Conservation (phyloP, 305 asterid genomes). For the Ruellia speciosa region DNA sequence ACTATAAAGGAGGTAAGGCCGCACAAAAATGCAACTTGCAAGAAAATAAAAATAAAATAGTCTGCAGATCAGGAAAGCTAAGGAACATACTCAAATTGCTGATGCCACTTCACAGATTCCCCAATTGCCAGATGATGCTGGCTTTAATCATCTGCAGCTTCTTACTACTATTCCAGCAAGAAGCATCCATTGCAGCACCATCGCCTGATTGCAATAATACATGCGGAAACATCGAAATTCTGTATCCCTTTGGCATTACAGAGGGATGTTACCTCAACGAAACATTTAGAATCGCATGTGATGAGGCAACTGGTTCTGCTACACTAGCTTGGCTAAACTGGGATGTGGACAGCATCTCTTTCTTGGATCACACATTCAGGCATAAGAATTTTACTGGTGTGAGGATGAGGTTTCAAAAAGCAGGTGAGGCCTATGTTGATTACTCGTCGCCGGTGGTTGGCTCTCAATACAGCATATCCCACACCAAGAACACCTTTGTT, state of each 20-base stretch:
- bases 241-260: slow-evolving; percentile 34
- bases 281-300: slow-evolving; percentile 25
- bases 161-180: no score
- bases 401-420: slow-evolving; percentile 2
- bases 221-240: no score
- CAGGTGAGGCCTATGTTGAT: slow-evolving; percentile 10
- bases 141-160: no score
- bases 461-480: slow-evolving; percentile 12
- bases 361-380: slow-evolving; percentile 18
- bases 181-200: no score
- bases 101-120: no score
- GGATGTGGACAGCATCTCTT: slow-evolving; percentile 18
- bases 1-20: no score
- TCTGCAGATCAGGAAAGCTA: no score
- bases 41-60: no score
- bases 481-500: slow-evolving; percentile 17
- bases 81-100: no score
- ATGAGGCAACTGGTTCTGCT: slow-evolving; percentile 12
- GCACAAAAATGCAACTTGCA: no score
- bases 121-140: no score
- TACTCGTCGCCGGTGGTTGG: fast-evolving
- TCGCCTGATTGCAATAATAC: no score
- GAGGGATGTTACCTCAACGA: slow-evolving; percentile 27
- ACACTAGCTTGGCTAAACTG: neutral
- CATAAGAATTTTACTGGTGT: neutral